Conservation (phyloP, 2,329 filamentous ascomycete genomes). For the Metarhizium guizhouense region DNA sequence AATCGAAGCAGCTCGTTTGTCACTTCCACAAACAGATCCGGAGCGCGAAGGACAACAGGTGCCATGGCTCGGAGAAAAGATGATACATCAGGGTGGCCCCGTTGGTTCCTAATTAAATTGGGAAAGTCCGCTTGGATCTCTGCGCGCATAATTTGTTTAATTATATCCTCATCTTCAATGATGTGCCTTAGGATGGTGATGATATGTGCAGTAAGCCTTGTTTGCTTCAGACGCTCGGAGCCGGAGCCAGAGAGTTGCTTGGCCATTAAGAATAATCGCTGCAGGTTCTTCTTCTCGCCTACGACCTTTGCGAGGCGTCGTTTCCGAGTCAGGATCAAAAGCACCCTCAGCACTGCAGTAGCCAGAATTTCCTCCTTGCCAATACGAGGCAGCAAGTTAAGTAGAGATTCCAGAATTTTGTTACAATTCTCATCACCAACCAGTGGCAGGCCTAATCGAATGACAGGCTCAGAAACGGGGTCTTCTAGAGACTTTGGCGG, state of each 20-base stretch:
- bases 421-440: slow-evolving; percentile 53
- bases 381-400: slow-evolving; percentile 76
- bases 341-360: slow-evolving; percentile 69
- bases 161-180: slow-evolving; percentile 83
- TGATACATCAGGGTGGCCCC: slow-evolving; percentile 55
- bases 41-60: slow-evolving; percentile 70
- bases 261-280: slow-evolving; percentile 87
- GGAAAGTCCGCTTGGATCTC: slow-evolving; percentile 79
- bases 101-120: slow-evolving; percentile 35
- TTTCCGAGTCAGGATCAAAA: slow-evolving; percentile 80
- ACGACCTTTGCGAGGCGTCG: slow-evolving; percentile 66
- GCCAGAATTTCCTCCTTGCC: slow-evolving; percentile 82
- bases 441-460: slow-evolving; percentile 51
- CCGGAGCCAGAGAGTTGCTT: slow-evolving; percentile 80
- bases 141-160: slow-evolving; percentile 84
- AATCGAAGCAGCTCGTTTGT: slow-evolving; percentile 79
- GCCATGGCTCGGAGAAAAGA: slow-evolving; percentile 70
- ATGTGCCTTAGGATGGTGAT: slow-evolving; percentile 87
- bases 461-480: slow-evolving; percentile 41
- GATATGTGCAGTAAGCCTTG: slow-evolving; percentile 50
- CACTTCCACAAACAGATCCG: slow-evolving; percentile 78
- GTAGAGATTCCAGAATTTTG: slow-evolving; percentile 65
- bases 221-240: slow-evolving; percentile 59
- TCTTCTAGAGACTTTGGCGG: slow-evolving; percentile 41
- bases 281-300: slow-evolving; percentile 81